phyloP scores from a whole-genome alignment of 139 green algal genomes.

The Haematococcus sp. region DNA sequence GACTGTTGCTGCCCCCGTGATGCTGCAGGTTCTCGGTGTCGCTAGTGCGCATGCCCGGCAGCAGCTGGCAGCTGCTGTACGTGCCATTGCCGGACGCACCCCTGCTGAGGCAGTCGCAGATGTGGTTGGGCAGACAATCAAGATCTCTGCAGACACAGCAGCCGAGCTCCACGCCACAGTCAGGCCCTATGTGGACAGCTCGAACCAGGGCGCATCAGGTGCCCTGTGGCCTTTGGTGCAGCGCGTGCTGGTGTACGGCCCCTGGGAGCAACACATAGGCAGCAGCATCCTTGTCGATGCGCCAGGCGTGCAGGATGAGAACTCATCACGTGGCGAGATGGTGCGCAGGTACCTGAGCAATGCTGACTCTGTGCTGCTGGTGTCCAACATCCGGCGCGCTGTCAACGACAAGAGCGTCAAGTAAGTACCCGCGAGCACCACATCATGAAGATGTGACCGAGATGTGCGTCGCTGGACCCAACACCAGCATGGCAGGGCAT shows the following conservation, averaged over 20 bases:
- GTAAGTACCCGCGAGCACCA: too few relatives aligned
- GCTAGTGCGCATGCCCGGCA: background rate
- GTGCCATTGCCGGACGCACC: background rate
- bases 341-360: background rate
- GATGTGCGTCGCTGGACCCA: background rate
- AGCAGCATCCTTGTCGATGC: background rate
- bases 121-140: background rate
- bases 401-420: constrained; percentile 5
- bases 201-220: background rate
- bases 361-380: background rate
- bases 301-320: background rate
- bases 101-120: background rate
- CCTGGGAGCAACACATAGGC: background rate
- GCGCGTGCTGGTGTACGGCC: background rate
- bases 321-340: background rate
- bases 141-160: background rate
- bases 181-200: background rate
- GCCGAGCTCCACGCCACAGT: background rate
- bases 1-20: too few relatives aligned
- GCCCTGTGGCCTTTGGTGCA: background rate
- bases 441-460: too few relatives aligned
- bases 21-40: background rate
- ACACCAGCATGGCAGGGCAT: background rate
- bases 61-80: background rate
- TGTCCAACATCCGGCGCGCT: constrained; percentile 1